Evolutionary conservation across 148 eudicot genomes (phyloP).

Genomic region (Silene latifolia): DNA sequence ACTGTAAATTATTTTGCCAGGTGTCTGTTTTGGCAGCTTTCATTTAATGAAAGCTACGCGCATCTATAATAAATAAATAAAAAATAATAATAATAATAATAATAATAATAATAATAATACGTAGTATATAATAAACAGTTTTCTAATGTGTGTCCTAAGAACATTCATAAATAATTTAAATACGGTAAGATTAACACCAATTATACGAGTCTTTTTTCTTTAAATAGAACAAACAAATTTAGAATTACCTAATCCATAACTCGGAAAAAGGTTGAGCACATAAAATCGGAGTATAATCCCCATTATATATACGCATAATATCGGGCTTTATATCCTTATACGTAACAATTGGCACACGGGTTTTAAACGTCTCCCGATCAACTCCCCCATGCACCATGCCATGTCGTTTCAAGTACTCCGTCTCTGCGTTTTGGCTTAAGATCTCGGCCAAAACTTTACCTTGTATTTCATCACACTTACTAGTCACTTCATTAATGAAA

Average conservation of each 20-base stretch:
- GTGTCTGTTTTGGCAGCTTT: too few species aligned
- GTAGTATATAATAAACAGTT: too few species aligned
- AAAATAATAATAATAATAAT: too few species aligned
- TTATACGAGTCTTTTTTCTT: too few species aligned
- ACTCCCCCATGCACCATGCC: slow-evolving; percentile 24
- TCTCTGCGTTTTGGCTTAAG: slow-evolving; percentile 36
- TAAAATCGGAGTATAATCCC: slow-evolving; percentile 49
- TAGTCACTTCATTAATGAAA: slow-evolving; percentile 47
- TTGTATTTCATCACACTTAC: slow-evolving; percentile 38
- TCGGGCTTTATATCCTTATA: slow-evolving; percentile 48
- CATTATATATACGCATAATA: slow-evolving; percentile 50
- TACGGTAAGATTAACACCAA: too few species aligned
- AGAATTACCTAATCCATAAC: slow-evolving; percentile 46
- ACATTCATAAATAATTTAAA: too few species aligned
- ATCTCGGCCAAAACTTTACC: slow-evolving; percentile 46
- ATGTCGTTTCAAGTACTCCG: slow-evolving; percentile 41
- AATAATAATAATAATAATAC: too few species aligned
- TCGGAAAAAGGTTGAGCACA: slow-evolving; percentile 49
- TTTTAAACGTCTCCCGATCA: slow-evolving; percentile 38
- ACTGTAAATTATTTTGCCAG: too few species aligned
- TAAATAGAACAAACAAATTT: too few species aligned
- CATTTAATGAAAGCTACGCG: too few species aligned
- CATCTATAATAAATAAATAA: too few species aligned
- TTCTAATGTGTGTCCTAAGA: too few species aligned
- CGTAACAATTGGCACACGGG: slow-evolving; percentile 36